Percentiles rank a stretch among this genome's conserved stretches.
Conservation (phyloP, 2,329 filamentous ascomycete genomes). For the Shiraia sp. region DNA sequence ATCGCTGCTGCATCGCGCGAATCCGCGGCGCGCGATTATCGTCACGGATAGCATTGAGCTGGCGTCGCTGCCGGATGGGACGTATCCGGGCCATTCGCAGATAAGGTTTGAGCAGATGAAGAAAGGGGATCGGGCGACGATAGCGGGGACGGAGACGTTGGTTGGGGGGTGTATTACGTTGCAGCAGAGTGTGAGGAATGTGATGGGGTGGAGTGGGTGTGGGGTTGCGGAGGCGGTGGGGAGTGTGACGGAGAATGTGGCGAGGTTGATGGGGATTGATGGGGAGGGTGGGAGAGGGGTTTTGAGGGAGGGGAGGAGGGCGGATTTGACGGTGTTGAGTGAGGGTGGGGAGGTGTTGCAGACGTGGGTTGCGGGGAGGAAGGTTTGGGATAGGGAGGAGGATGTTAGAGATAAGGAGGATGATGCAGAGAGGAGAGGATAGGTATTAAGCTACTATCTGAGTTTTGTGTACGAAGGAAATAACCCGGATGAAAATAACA, state of each 20-base stretch:
- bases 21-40: conserved; percentile 54
- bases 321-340: conserved; percentile 55
- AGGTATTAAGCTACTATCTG: not conserved
- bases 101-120: conserved; percentile 57
- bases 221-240: conserved; percentile 53
- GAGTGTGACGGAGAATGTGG: conserved; percentile 57
- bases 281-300: conserved; percentile 47
- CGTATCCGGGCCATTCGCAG: conserved; percentile 57
- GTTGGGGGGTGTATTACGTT: conserved; percentile 58
- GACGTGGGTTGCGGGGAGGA: conserved; percentile 56
- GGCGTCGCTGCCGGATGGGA: conserved; percentile 56
- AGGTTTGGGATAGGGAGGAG: conserved; percentile 51
- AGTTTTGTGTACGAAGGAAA: not conserved
- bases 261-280: conserved; percentile 53
- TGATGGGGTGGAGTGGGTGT: conserved; percentile 53
- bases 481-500: not conserved
- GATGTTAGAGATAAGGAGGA: conserved; percentile 28
- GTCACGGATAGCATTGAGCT: conserved; percentile 61
- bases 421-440: conserved; percentile 33
- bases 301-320: conserved; percentile 50
- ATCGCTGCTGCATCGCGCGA: conserved; percentile 53
- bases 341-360: conserved; percentile 52
- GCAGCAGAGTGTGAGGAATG: conserved; percentile 55
- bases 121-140: conserved; percentile 53
- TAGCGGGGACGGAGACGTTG: conserved; percentile 58